Evolutionary conservation across 331 rosid species (phyloP).

Genomic region (Malus hybrid): DNA sequence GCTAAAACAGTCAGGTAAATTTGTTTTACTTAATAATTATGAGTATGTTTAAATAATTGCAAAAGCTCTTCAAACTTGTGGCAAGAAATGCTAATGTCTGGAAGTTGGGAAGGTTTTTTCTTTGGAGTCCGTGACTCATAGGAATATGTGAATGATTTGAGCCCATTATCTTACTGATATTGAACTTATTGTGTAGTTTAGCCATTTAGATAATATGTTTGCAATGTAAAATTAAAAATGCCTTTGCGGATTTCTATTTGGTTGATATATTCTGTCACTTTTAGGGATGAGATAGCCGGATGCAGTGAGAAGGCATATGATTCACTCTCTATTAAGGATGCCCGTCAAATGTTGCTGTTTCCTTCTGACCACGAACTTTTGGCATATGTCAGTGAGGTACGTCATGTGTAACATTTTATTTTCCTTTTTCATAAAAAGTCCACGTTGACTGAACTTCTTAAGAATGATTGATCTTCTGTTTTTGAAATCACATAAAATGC

Average conservation of each 20-base stretch:
- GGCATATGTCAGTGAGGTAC: slow-evolving; percentile 68
- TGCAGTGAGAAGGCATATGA: slow-evolving; percentile 99
- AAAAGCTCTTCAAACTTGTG: neutral
- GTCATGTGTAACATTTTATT: neutral
- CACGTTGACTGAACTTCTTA: neutral
- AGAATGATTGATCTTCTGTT: neutral
- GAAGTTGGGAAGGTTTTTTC: neutral
- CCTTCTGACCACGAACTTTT: slow-evolving; percentile 65
- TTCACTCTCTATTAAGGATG: slow-evolving; percentile 68
- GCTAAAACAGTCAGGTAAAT: slow-evolving; percentile 93
- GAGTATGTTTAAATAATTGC: neutral
- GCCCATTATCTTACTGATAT: neutral
- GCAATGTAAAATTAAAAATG: neutral
- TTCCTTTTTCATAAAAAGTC: neutral
- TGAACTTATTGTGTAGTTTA: neutral
- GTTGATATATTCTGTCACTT: slow-evolving; percentile 16
- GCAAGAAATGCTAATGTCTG: neutral
- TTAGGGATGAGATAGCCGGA: slow-evolving; percentile 95
- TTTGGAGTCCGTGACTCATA: neutral
- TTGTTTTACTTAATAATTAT: neutral
- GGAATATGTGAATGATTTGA: neutral
- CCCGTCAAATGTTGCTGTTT: slow-evolving; percentile 68
- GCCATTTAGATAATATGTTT: neutral
- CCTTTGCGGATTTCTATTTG: slow-evolving; percentile 7
- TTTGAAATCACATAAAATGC: neutral